phyloP scores from a whole-genome alignment of 2,329 filamentous ascomycete species.

The Fonsecaea erecta region DNA sequence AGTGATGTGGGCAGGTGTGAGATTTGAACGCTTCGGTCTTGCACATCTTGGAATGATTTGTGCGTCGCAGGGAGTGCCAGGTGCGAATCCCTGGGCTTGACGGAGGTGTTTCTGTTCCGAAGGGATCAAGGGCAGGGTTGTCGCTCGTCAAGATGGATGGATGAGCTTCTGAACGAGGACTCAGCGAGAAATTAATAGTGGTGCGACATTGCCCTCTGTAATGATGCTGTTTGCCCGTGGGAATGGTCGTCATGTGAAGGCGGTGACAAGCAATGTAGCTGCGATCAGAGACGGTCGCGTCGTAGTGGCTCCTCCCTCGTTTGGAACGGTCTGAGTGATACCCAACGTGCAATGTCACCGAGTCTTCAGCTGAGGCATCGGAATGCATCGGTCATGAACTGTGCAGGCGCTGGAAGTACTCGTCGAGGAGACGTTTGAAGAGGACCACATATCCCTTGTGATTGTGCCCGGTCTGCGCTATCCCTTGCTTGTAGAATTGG shows the following conservation, averaged over 20 bases:
- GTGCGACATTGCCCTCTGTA: background rate
- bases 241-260: background rate
- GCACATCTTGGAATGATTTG: conserved; percentile 49
- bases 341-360: background rate
- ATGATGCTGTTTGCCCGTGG: background rate
- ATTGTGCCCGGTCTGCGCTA: conserved; percentile 52
- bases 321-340: background rate
- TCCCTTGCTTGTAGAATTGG: conserved; percentile 84
- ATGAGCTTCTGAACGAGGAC: background rate
- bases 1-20: conserved; percentile 53
- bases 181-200: background rate
- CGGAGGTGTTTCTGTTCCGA: background rate
- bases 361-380: background rate
- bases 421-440: background rate
- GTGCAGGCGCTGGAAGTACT: background rate
- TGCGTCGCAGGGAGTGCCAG: background rate
- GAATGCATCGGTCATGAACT: background rate
- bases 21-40: conserved; percentile 52
- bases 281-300: background rate
- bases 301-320: background rate
- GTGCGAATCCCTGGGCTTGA: background rate
- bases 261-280: background rate
- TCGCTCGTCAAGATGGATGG: background rate
- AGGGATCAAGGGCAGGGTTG: background rate
- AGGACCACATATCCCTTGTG: background rate